phyloP scores from a whole-genome alignment of 441 rosid genomes.

The Geranium incanum region DNA sequence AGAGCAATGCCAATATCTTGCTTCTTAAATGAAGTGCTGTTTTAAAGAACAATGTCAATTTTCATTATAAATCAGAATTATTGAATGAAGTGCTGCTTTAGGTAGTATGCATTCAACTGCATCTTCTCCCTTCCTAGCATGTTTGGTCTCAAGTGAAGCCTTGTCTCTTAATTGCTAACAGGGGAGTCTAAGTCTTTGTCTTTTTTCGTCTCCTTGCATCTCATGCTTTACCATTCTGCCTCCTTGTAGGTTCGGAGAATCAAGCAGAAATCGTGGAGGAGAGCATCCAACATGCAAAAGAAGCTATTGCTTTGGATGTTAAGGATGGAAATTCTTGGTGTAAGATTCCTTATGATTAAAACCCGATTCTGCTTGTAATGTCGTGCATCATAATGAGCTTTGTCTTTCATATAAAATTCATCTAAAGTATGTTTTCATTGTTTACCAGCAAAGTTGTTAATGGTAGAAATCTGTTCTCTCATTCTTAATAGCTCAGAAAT shows the following conservation, averaged over 20 bases:
- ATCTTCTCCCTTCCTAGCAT: not conserved
- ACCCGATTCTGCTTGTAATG: not conserved
- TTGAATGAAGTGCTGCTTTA: not conserved
- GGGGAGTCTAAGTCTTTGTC: not conserved
- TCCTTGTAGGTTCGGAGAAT: constrained; percentile 45
- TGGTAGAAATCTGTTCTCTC: not conserved
- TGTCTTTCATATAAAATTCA: not conserved
- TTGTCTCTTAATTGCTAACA: not conserved
- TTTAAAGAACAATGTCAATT: not conserved
- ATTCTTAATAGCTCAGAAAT: not conserved
- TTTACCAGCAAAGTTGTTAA: not conserved
- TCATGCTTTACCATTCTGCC: not conserved
- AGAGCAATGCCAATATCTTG: not conserved
- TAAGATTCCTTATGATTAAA: constrained; percentile 27
- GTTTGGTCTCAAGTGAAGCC: not conserved
- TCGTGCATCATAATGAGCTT: not conserved
- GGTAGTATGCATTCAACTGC: not conserved
- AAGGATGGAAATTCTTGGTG: constrained; percentile 80
- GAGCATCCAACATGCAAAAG: constrained; percentile 68
- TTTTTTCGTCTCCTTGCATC: not conserved
- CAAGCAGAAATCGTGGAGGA: constrained; percentile 48
- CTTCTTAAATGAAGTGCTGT: not conserved
- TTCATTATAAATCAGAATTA: too few species aligned
- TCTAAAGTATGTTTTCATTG: not conserved
- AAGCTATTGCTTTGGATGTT: constrained; percentile 66